phyloP scores from a whole-genome alignment of 805 yeast species.

The Wickerhamiella siamensis region DNA sequence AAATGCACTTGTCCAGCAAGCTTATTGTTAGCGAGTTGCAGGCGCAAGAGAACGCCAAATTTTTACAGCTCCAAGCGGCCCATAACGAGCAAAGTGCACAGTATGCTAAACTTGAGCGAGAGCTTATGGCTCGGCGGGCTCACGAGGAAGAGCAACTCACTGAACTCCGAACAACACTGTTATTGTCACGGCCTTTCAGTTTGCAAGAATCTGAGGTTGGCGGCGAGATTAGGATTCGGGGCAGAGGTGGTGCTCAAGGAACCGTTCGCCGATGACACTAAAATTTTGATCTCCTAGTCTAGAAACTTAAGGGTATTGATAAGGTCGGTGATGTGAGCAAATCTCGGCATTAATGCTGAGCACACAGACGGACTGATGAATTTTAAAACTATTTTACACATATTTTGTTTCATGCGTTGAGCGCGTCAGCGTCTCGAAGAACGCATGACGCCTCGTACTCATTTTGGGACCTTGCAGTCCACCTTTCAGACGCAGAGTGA shows the following conservation, averaged over 20 bases:
- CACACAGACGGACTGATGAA: too few relatives aligned
- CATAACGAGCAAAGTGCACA: conserved; percentile 20
- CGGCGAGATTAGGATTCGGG: conserved; percentile 10
- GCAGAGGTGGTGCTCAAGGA: conserved; percentile 19
- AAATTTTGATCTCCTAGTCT: not conserved
- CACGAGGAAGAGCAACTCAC: conserved; percentile 21
- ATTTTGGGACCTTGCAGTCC: too few relatives aligned
- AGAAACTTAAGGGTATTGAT: too few relatives aligned
- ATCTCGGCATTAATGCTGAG: too few relatives aligned
- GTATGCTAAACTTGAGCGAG: conserved; percentile 18
- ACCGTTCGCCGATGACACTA: conserved; percentile 7
- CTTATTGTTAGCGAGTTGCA: conserved; percentile 11
- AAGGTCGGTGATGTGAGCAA: too few relatives aligned
- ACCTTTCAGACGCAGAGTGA: too few relatives aligned
- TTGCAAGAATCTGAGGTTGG: conserved; percentile 1
- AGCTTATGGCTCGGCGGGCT: conserved; percentile 18
- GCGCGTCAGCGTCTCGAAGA: too few relatives aligned
- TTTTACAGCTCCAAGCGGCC: conserved; percentile 16
- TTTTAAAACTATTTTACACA: too few relatives aligned
- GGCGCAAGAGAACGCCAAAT: conserved; percentile 8
- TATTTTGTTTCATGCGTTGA: too few relatives aligned
- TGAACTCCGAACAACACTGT: conserved; percentile 16
- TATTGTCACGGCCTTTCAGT: conserved; percentile 9
- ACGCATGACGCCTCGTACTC: too few relatives aligned
- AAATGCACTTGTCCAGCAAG: not conserved